phyloP scores from a whole-genome alignment of 2,329 filamentous ascomycete species.

The Fusarium sp. region DNA sequence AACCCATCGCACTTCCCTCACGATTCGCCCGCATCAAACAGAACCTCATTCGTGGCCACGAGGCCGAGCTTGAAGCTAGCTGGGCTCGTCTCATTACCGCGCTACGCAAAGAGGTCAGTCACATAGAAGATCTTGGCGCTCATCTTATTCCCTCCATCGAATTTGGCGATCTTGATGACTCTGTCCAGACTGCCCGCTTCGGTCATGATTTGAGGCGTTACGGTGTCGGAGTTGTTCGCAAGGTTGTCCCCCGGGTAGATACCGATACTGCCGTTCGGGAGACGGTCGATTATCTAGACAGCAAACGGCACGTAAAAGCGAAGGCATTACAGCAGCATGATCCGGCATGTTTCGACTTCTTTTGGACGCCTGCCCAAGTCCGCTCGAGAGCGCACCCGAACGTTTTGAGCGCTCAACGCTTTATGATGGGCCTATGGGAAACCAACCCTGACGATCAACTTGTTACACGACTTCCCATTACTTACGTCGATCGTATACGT shows the following conservation, averaged over 20 bases:
- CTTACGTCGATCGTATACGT: slow-evolving; percentile 76
- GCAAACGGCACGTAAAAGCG: slow-evolving; percentile 45
- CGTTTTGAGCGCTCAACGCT: slow-evolving; percentile 71
- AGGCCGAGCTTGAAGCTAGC: slow-evolving; percentile 64
- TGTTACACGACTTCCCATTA: slow-evolving; percentile 69
- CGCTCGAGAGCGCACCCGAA: slow-evolving; percentile 74
- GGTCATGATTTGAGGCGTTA: slow-evolving; percentile 67
- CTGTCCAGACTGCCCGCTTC: slow-evolving; percentile 64
- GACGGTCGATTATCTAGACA: slow-evolving; percentile 64
- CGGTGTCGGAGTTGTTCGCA: slow-evolving; percentile 73
- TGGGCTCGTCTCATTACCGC: slow-evolving; percentile 66
- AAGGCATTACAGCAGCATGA: slow-evolving; percentile 52
- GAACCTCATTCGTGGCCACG: slow-evolving; percentile 64
- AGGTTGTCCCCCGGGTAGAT: slow-evolving; percentile 68
- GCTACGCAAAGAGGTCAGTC: slow-evolving; percentile 62
- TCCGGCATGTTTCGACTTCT: slow-evolving; percentile 77
- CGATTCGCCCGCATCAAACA: slow-evolving; percentile 68
- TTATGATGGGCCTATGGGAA: slow-evolving; percentile 76
- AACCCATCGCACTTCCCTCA: slow-evolving; percentile 67
- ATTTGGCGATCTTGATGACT: slow-evolving; percentile 61
- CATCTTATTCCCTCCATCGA: slow-evolving; percentile 67
- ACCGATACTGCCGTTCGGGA: slow-evolving; percentile 69
- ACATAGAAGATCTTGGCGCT: slow-evolving; percentile 62
- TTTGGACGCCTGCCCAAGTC: slow-evolving; percentile 78
- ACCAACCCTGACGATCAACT: slow-evolving; percentile 64